Conservation (phyloP, 176 grass and related monocot genomes). For the Oryza longistaminata region DNA sequence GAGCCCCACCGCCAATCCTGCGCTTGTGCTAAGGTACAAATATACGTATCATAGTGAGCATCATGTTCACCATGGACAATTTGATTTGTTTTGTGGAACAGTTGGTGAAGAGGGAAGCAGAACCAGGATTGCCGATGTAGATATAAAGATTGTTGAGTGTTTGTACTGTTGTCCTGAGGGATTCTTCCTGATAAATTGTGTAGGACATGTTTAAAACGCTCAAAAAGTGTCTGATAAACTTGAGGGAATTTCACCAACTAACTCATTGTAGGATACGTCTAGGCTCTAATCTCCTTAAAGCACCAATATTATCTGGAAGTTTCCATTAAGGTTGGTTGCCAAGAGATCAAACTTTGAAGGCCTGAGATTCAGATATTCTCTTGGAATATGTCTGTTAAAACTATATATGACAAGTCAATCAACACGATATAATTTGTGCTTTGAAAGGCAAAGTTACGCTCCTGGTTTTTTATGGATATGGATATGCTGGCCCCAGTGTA, state of each 20-base stretch:
- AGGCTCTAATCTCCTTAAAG: too few relatives aligned
- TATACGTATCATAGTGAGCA: neutral
- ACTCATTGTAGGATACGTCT: too few relatives aligned
- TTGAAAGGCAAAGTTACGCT: neutral
- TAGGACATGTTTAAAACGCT: conserved; percentile 27
- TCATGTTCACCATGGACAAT: neutral
- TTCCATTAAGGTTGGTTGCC: neutral
- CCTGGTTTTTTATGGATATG: neutral
- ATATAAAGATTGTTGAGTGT: conserved; percentile 20
- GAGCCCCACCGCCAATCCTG: conserved; percentile 11
- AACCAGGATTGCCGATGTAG: conserved; percentile 4
- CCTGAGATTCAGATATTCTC: neutral
- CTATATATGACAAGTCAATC: conserved; percentile 20
- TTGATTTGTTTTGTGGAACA: neutral
- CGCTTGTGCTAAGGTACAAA: neutral
- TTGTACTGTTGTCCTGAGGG: conserved; percentile 29
- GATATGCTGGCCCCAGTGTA: neutral
- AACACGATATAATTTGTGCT: neutral
- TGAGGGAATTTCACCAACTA: too few relatives aligned
- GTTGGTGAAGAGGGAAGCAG: neutral
- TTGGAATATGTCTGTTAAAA: conserved; percentile 5
- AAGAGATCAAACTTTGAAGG: conserved; percentile 15
- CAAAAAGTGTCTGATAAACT: neutral
- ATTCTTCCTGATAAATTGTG: conserved; percentile 43
- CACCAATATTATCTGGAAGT: neutral